Evolutionary conservation across 805 yeast species (phyloP).

Genomic region (Kodamaea neixiangensis): DNA sequence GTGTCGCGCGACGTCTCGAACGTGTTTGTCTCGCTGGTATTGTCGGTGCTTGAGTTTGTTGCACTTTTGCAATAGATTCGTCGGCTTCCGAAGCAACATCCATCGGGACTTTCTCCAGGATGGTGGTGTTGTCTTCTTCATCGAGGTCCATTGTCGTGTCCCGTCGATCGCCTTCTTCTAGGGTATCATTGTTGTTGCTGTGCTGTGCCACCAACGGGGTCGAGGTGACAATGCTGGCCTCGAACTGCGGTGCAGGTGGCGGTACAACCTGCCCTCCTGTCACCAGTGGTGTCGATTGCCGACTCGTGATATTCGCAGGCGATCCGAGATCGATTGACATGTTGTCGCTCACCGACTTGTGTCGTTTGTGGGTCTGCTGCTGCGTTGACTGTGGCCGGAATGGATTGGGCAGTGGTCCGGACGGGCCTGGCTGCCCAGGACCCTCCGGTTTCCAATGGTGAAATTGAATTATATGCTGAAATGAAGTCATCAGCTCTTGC

Average conservation of each 20-base stretch:
- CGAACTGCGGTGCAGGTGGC: constrained; percentile 2
- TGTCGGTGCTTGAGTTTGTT: not conserved
- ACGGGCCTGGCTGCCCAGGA: constrained; percentile 18
- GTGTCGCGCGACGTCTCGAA: constrained; percentile 2
- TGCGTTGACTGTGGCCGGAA: constrained; percentile 13
- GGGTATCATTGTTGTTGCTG: constrained; percentile 9
- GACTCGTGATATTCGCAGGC: constrained; percentile 6
- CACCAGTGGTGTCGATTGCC: not conserved
- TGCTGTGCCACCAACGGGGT: constrained; percentile 6
- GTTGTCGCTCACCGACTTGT: constrained; percentile 33
- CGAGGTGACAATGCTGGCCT: constrained; percentile 6
- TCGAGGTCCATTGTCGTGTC: constrained; percentile 13
- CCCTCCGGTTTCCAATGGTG: constrained; percentile 58
- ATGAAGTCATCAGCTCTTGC: constrained; percentile 47
- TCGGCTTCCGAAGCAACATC: constrained; percentile 3
- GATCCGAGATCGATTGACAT: constrained; percentile 30
- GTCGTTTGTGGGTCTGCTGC: constrained; percentile 34
- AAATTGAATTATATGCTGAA: constrained; percentile 55
- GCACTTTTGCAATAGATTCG: not conserved
- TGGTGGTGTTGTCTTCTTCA: constrained; percentile 9
- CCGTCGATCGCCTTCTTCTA: constrained; percentile 4
- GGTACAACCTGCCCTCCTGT: not conserved
- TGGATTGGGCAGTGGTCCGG: constrained; percentile 9
- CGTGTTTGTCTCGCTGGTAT: constrained; percentile 2
- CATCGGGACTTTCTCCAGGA: constrained; percentile 9